Conservation (phyloP, 2,329 filamentous ascomycete species). For the Ascocoryne sarcoides region DNA sequence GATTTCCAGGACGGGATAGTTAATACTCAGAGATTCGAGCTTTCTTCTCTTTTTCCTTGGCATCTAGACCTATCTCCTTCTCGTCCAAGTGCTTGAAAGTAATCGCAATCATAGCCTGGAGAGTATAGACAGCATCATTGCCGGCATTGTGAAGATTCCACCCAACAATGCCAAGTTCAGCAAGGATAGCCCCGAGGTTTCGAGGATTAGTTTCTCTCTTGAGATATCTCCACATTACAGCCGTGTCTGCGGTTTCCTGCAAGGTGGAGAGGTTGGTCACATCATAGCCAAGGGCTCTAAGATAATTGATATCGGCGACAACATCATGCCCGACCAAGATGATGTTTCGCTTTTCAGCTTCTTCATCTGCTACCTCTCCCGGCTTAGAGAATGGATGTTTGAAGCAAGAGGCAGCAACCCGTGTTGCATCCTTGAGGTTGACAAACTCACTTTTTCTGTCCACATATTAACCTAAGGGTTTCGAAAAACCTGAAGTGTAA, state of each 20-base stretch:
- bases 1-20: not conserved
- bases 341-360: conserved; percentile 41
- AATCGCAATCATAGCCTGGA: conserved; percentile 63
- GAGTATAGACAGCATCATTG: conserved; percentile 75
- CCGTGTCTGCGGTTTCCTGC: conserved; percentile 63
- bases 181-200: conserved; percentile 53
- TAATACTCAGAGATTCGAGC: conserved; percentile 13
- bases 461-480: conserved; percentile 3
- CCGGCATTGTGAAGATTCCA: conserved; percentile 76
- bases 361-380: conserved; percentile 1
- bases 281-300: conserved; percentile 57
- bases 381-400: conserved; percentile 41
- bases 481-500: not conserved
- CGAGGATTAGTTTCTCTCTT: conserved; percentile 42
- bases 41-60: conserved; percentile 13
- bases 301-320: conserved; percentile 56
- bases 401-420: conserved; percentile 45
- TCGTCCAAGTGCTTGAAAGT: conserved; percentile 32
- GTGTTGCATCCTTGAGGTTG: conserved; percentile 34
- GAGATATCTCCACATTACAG: conserved; percentile 58
- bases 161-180: conserved; percentile 51
- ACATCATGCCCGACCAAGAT: conserved; percentile 75
- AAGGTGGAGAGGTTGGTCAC: conserved; percentile 44
- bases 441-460: conserved; percentile 46
- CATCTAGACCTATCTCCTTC: conserved; percentile 7